These are phyloP conservation scores for Chenopodium suecicum DNA, from an alignment of 148 eudicot species.

Conservation along the genomic window DNA sequence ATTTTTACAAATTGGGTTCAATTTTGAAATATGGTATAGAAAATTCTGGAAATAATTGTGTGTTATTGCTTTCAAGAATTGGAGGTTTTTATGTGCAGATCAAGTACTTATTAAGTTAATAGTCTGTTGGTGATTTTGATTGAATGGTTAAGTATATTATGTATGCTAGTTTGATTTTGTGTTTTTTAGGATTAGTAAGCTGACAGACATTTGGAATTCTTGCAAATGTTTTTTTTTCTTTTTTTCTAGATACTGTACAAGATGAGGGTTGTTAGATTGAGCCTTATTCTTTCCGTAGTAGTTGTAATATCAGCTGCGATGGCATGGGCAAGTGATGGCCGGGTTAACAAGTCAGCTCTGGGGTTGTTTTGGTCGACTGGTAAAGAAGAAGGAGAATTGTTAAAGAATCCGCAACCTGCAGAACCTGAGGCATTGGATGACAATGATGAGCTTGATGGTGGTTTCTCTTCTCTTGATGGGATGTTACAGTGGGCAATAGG, in stretches of 20 bases:
- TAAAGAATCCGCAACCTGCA: conserved; percentile 43
- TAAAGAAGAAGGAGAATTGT: conserved; percentile 51
- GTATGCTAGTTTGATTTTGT: too few relatives aligned
- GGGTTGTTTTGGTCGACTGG: conserved; percentile 61
- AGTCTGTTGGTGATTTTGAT: neutral
- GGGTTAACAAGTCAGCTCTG: conserved; percentile 48
- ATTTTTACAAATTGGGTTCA: neutral
- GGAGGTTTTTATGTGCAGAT: neutral
- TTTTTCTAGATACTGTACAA: conserved; percentile 7
- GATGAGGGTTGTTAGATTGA: conserved; percentile 34
- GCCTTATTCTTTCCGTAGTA: conserved; percentile 25
- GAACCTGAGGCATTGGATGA: conserved; percentile 41
- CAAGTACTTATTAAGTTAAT: neutral
- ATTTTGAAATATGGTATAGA: neutral
- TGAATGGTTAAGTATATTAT: neutral
- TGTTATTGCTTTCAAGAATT: neutral
- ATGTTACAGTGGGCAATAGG: conserved; percentile 98
- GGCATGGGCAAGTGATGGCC: conserved; percentile 36
- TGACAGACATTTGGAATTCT: neutral
- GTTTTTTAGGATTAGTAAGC: neutral
- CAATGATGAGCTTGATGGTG: conserved; percentile 66
- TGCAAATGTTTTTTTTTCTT: neutral
- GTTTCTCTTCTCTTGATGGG: conserved; percentile 88
- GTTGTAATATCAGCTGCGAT: conserved; percentile 22
- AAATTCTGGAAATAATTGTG: neutral